Base-by-base conservation (phyloP, 2,329 filamentous ascomycete genomes). In the Lasiodiplodia gonubiensis region DNA sequence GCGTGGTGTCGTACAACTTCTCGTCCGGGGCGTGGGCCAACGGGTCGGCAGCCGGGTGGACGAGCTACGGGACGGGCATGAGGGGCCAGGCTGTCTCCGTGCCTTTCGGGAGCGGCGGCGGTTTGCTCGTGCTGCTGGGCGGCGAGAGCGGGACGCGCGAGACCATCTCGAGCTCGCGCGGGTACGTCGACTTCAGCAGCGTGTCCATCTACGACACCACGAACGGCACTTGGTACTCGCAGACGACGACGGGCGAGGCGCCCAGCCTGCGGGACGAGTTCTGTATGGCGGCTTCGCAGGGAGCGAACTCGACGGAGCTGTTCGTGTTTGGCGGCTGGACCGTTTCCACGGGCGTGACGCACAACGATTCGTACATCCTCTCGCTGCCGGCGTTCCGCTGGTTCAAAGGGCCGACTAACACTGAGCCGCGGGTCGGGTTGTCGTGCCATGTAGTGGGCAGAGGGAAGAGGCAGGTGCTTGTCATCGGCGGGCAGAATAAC, bases 101-200 rank as follows among this genome's bases (percentile, higher is more conserved):
- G 2, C 39, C 64, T 10, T 57, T 57, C 12, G 53, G 61, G 6
- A 16, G 12, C 14, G 12, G 23, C 33, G 52, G 52, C 11, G 30
- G 53, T n/a, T 25, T 66, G 39, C 37, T 66, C 18, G 33, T 66
- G 52, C 39, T 57, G 52, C 25, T 66, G 64, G 64, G 64, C 52
- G 64, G 64, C 18, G 52, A 57, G 30, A 35, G 35, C 37, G 52
- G 37, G 11, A 49, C 52, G 16, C 25, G 18, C 23, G 23, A 30
- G 7, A 10, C 30, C 11, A 5, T 57, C 1, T 57, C 53, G 21
- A 39, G 39, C 25, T 3, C 23, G 53, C 53, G 35, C 7, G 53
- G 53, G 4, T 57, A 57, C 18, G 18, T 57, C 18, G 35, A 42
- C 14, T 57, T 57, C 33, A 59, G 14, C 23, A 49, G 30, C 16